Evolutionary conservation across 202 grass and related monocot species (phyloP).

Genomic region (Sporobolus alterniflorus): DNA sequence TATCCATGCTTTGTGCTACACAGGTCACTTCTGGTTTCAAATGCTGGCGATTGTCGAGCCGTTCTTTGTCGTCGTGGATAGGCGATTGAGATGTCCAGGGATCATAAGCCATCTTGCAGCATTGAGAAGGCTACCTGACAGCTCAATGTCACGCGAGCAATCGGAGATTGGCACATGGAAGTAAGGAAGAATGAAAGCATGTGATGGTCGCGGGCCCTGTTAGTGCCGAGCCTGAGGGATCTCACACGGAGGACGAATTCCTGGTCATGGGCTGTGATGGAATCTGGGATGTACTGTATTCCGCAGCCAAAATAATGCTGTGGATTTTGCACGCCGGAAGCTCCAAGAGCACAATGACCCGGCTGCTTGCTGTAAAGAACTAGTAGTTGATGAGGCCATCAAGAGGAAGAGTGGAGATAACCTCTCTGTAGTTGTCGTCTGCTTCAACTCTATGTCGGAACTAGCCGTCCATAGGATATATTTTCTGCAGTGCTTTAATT

Average conservation of each 20-base stretch:
- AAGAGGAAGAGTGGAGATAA: conserved; percentile 92
- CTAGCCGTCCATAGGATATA: no score
- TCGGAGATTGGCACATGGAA: conserved; percentile 97
- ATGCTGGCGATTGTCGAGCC: conserved; percentile 94
- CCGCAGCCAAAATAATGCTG: conserved; percentile 90
- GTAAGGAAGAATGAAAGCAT: conserved; percentile 78
- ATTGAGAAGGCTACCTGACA: conserved; percentile 82
- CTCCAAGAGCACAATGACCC: conserved; percentile 93
- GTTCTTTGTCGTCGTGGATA: conserved; percentile 87
- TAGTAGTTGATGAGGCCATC: conserved; percentile 85
- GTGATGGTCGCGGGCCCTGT: conserved; percentile 64
- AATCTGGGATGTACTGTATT: conserved; percentile 98
- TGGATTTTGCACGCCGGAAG: conserved; percentile 89
- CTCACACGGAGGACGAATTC: conserved; percentile 91
- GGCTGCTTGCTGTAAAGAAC: conserved; percentile 72
- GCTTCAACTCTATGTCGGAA: conserved; percentile 70
- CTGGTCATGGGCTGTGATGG: conserved; percentile 94
- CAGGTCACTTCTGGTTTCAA: conserved; percentile 94
- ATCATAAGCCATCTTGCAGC: conserved; percentile 85
- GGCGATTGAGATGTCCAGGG: conserved; percentile 82
- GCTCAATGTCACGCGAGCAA: conserved; percentile 84
- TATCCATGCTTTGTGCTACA: conserved; percentile 29
- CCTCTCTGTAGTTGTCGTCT: conserved; percentile 83
- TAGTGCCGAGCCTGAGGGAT: conserved; percentile 82
- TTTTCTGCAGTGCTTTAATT: no score